Evolutionary conservation across 305 asterid genomes (phyloP).

Genomic region (Fraxinus sp.): DNA sequence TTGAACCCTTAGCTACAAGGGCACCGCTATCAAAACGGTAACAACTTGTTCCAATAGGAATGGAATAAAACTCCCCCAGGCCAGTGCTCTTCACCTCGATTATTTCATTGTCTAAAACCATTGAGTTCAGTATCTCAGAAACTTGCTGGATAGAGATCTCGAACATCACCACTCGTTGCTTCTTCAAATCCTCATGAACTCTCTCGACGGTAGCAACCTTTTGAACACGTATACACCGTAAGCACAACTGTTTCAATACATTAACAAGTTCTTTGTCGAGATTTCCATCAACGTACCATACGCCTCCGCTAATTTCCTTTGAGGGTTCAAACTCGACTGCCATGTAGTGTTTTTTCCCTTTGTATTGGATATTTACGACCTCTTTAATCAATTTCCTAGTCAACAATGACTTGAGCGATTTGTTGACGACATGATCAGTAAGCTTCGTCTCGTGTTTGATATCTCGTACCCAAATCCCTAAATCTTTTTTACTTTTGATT

Average conservation of each 20-base stretch:
- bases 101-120: conserved; percentile 56
- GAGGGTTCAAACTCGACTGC: conserved; percentile 60
- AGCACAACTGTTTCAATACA: conserved; percentile 31
- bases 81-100: conserved; percentile 77
- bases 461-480: conserved; percentile 44
- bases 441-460: conserved; percentile 42
- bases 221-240: conserved; percentile 18
- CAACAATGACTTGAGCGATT: conserved; percentile 40
- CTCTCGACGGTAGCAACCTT: conserved; percentile 46
- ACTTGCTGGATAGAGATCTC: conserved; percentile 39
- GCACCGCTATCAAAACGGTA: conserved; percentile 39
- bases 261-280: conserved; percentile 47
- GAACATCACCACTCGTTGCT: conserved; percentile 9
- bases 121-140: conserved; percentile 38
- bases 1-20: conserved; percentile 32
- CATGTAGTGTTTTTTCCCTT: conserved; percentile 48
- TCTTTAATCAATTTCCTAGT: conserved; percentile 43
- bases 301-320: conserved; percentile 55
- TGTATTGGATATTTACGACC: conserved; percentile 50
- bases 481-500: conserved; percentile 39
- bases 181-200: conserved; percentile 33
- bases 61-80: conserved; percentile 52
- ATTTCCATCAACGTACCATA: conserved; percentile 44
- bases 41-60: conserved; percentile 53
- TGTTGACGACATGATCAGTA: conserved; percentile 30